Conservation (phyloP, 2,329 filamentous ascomycete species). For the Orbilia quercus region DNA sequence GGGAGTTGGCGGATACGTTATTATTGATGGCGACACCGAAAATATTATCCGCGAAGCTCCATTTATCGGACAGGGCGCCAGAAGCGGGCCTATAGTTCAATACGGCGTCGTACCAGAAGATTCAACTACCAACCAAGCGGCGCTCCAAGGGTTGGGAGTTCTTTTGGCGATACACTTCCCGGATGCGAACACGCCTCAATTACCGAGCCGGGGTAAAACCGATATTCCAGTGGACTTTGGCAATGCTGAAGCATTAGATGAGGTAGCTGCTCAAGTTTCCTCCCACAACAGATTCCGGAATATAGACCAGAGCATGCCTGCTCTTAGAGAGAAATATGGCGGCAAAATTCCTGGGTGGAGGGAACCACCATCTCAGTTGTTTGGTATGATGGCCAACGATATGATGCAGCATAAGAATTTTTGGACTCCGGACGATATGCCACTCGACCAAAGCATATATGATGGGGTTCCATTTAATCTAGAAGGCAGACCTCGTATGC, state of each 20-base stretch:
- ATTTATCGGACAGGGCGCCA: slow-evolving; percentile 2
- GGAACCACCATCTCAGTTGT: neutral
- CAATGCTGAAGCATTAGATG: neutral
- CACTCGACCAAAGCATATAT: neutral
- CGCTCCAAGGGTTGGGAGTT: neutral
- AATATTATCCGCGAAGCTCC: slow-evolving; percentile 8
- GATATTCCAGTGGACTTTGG: neutral
- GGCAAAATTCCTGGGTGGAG: neutral
- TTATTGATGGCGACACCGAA: slow-evolving; percentile 9
- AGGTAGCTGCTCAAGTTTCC: neutral
- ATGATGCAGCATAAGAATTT: neutral
- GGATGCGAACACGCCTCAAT: neutral
- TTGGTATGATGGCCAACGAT: neutral
- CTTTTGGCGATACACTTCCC: slow-evolving; percentile 13
- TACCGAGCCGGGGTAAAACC: slow-evolving; percentile 8
- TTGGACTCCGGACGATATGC: slow-evolving; percentile 1
- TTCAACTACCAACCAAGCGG: neutral
- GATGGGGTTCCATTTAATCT: neutral
- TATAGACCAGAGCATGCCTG: slow-evolving; percentile 16
- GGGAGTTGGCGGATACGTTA: slow-evolving; percentile 25
- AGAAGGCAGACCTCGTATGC: neutral
- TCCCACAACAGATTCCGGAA: slow-evolving; percentile 9
- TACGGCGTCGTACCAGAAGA: slow-evolving; percentile 4
- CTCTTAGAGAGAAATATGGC: slow-evolving; percentile 2
- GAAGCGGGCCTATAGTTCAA: slow-evolving; percentile 19